Evolutionary conservation across 495 filamentous ascomycete species (phyloP).

Genomic region (Tuber microsphaerosporum): DNA sequence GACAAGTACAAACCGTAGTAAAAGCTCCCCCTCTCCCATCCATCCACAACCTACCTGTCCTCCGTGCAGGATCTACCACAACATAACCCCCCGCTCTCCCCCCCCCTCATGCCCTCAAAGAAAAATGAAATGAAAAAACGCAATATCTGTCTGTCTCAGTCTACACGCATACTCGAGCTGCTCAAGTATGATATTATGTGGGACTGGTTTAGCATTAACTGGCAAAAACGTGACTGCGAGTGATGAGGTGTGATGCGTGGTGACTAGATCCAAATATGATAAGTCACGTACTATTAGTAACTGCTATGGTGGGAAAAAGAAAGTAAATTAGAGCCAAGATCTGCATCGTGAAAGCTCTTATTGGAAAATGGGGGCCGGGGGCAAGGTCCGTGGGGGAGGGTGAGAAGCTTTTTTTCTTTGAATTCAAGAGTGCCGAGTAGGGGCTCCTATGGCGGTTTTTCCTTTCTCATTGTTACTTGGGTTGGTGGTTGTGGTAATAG

Average conservation of each 20-base stretch:
- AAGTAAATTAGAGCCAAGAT: not conserved
- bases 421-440: not conserved
- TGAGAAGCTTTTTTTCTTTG: not conserved
- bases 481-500: not conserved
- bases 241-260: not conserved
- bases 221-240: not conserved
- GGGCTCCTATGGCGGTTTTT: not conserved
- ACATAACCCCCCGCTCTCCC: not conserved
- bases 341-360: not conserved
- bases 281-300: not conserved
- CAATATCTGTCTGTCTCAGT: not conserved
- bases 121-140: not conserved
- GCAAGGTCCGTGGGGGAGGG: not conserved
- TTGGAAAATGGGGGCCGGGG: not conserved
- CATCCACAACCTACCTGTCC: not conserved
- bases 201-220: not conserved
- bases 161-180: not conserved
- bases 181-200: not conserved
- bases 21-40: not conserved
- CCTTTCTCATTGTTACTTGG: not conserved
- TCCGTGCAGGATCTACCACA: not conserved
- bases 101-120: not conserved
- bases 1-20: not conserved
- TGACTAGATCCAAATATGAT: not conserved
- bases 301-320: not conserved